These are phyloP conservation scores for Pseudozyma hubeiensis DNA, from an alignment of 1,284 basidiomycete genomes.

Conservation along the genomic window DNA sequence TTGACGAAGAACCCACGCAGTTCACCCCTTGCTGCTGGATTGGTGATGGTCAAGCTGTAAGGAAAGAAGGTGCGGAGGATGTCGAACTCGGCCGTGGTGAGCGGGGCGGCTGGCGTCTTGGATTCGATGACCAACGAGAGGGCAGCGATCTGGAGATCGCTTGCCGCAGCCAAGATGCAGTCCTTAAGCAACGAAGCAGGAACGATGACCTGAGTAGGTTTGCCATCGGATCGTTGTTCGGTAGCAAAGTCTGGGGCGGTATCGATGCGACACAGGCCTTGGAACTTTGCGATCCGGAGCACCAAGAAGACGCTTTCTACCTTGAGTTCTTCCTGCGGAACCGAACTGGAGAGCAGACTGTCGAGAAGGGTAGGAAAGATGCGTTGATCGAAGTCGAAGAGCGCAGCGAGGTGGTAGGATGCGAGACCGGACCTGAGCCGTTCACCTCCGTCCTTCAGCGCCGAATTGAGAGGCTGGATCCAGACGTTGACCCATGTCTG, in stretches of 20 bases:
- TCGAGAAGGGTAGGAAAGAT: slow-evolving; percentile 38
- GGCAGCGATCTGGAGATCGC: slow-evolving; percentile 56
- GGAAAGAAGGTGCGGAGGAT: slow-evolving; percentile 51
- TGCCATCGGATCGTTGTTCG: slow-evolving; percentile 12
- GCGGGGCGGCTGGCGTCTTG: slow-evolving; percentile 49
- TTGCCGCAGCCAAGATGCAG: slow-evolving; percentile 45
- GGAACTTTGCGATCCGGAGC: slow-evolving; percentile 37
- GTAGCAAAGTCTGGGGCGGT: slow-evolving; percentile 28
- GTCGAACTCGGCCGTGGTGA: slow-evolving; percentile 40
- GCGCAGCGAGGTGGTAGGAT: slow-evolving; percentile 41
- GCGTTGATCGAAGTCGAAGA: slow-evolving; percentile 42
- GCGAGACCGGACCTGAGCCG: slow-evolving; percentile 46
- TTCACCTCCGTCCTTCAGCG: slow-evolving; percentile 37
- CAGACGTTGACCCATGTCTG: slow-evolving; percentile 33
- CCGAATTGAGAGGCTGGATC: slow-evolving; percentile 17
- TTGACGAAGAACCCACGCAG: slow-evolving; percentile 58
- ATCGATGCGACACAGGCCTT: slow-evolving; percentile 41
- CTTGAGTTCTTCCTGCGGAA: slow-evolving; percentile 17
- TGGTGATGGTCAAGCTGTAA: slow-evolving; percentile 51
- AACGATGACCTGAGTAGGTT: slow-evolving; percentile 29
- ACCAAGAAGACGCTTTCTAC: slow-evolving; percentile 46
- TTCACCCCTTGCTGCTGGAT: slow-evolving; percentile 55
- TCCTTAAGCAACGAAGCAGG: slow-evolving; percentile 41
- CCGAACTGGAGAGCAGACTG: slow-evolving; percentile 15
- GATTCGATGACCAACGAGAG: slow-evolving; percentile 55